Evolutionary conservation across 352 stramenopile genomes (phyloP), one percentile per base, ranked within the genome.

Genomic region (Pythium aquatile): DNA sequence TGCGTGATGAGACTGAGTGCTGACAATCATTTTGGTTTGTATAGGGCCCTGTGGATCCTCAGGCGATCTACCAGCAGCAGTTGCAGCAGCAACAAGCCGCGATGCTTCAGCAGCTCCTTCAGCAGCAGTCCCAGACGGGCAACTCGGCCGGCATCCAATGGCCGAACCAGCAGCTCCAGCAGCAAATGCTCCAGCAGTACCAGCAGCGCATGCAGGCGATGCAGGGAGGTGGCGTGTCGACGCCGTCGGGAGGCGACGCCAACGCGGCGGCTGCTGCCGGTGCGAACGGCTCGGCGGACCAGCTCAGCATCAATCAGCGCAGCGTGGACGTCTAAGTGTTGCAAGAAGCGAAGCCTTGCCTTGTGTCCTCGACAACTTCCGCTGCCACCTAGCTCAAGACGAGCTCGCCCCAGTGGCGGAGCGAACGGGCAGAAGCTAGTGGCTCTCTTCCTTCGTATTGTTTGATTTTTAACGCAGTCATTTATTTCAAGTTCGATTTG

Each of bases 121-220:
- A 96, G 73, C 85, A 91, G 47, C 85, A 95, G 67, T 67, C 76
- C 30, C 78, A 94, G 73, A 81, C 73, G 33, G 79, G 85, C 56
- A 79, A 79, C 35, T 54, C 76, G 1, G 69, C 65, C 5, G 73
- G 71, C 6, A 70, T 88, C 33, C 76, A 83, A 58, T 94, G 83
- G 85, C 81, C 85, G 26, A 91, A 88, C 64, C 82, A 79, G 52
- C 87, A 96, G 54, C 56, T 94, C 47, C 87, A 96, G 63, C 85
- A 94, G 78, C 85, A 94, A 66, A 91, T 96, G 82, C 68, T 96
- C 16, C 87, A 96, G 74, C 87, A 96, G 69, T 96, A 94, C 75
- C 87, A 96, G 68, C 83, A 94, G 68, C 79, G 74, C 39, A 87
- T 94, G 77, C 78, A 87, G 68, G 70, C 74, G 20, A 77, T 87